Conservation (phyloP, 2,329 filamentous ascomycete genomes). For the Fusarium devonianum region DNA sequence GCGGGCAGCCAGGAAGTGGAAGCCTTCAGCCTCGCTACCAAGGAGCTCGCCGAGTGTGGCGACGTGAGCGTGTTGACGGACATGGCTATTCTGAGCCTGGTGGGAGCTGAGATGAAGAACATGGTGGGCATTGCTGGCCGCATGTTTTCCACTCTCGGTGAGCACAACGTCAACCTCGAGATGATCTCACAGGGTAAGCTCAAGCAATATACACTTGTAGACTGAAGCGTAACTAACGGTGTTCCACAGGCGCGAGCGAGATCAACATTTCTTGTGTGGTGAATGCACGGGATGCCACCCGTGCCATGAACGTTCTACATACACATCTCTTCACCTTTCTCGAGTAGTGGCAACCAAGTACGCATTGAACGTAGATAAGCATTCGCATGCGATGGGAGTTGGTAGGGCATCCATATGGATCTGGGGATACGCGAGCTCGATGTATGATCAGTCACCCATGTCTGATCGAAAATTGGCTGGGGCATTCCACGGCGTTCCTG, state of each 20-base stretch:
- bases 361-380: conserved; percentile 2
- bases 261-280: conserved; percentile 99
- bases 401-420: conserved; percentile 9
- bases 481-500: conserved; percentile 24
- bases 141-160: conserved; percentile 94
- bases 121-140: conserved; percentile 92
- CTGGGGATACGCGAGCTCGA: neutral
- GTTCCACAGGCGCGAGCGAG: conserved; percentile 83
- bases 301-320: conserved; percentile 95
- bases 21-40: conserved; percentile 71
- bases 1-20: conserved; percentile 71
- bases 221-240: conserved; percentile 1
- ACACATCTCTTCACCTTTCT: conserved; percentile 97
- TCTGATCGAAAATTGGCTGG: neutral
- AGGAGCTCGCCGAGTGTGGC: conserved; percentile 80
- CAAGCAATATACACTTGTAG: too few relatives aligned
- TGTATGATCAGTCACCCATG: neutral
- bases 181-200: conserved; percentile 96
- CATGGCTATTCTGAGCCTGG: conserved; percentile 95
- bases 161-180: conserved; percentile 95
- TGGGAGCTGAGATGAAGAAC: conserved; percentile 96
- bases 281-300: conserved; percentile 85
- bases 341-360: conserved; percentile 58
- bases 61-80: conserved; percentile 88
- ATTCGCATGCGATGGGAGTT: conserved; percentile 21